Evolutionary conservation across 768 basidiomycete species (phyloP).

Genomic region (Boletellus ananas): DNA sequence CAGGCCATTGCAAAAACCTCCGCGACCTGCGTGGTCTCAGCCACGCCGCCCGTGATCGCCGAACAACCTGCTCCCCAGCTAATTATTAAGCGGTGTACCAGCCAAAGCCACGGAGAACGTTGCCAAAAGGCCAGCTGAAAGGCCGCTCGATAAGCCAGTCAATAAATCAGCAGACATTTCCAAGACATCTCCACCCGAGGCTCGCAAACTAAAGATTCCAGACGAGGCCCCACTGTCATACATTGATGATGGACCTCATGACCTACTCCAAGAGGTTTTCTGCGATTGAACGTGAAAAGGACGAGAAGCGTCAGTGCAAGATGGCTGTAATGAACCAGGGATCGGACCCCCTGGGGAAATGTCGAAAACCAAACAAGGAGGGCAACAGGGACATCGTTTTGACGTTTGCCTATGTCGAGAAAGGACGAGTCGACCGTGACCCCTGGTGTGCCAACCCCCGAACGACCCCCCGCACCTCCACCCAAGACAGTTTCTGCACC

Average conservation of each 20-base stretch:
- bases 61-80: conserved; percentile 48
- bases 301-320: conserved; percentile 46
- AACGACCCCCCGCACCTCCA: conserved; percentile 25
- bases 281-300: conserved; percentile 72
- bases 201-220: conserved; percentile 42
- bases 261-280: conserved; percentile 76
- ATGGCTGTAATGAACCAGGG: conserved; percentile 39
- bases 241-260: conserved; percentile 78
- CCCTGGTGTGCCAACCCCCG: conserved; percentile 39
- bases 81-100: conserved; percentile 51
- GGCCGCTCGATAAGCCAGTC: conserved; percentile 18
- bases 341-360: conserved; percentile 45
- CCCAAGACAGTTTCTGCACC: conserved; percentile 24
- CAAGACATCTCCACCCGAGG: conserved; percentile 37
- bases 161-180: conserved; percentile 31
- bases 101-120: conserved; percentile 34
- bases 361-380: conserved; percentile 48
- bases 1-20: conserved; percentile 18
- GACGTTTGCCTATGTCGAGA: conserved; percentile 56
- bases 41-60: conserved; percentile 1
- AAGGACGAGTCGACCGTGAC: conserved; percentile 38
- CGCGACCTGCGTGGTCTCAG: conserved; percentile 11
- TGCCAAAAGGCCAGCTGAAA: too few relatives aligned
- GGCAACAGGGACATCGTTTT: conserved; percentile 61
- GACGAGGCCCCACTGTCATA: conserved; percentile 59